Percentiles rank a stretch among this genome's conserved stretches.
These are phyloP conservation scores for Combretum micranthum DNA, from an alignment of 345 rosid genomes.

Conservation along the genomic window DNA sequence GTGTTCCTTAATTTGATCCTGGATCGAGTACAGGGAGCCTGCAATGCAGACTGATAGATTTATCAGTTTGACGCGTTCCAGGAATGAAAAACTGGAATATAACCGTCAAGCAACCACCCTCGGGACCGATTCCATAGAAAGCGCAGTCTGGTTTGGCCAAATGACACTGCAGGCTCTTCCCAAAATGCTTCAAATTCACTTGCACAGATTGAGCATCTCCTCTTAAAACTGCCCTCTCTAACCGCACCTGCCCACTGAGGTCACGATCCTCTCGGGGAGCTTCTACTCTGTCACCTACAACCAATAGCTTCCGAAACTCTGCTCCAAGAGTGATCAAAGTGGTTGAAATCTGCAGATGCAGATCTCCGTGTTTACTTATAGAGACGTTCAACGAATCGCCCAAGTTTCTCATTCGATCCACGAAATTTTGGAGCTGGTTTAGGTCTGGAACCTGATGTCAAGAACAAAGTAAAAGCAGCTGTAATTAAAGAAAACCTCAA, in stretches of 20 bases:
- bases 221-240: slow-evolving; percentile 60
- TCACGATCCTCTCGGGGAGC: slow-evolving; percentile 60
- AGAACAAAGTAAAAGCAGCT: too few species aligned
- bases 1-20: slow-evolving; percentile 28
- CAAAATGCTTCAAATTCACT: slow-evolving; percentile 74
- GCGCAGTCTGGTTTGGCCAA: slow-evolving; percentile 79
- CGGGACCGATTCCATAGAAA: slow-evolving; percentile 76
- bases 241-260: slow-evolving; percentile 64
- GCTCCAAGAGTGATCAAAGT: slow-evolving; percentile 79
- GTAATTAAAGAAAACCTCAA: too few species aligned
- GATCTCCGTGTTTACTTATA: slow-evolving; percentile 82
- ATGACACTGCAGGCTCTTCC: slow-evolving; percentile 86
- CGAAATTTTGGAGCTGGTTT: slow-evolving; percentile 76
- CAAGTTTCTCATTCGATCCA: slow-evolving; percentile 81
- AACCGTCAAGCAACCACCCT: slow-evolving; percentile 73
- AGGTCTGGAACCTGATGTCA: slow-evolving; percentile 52
- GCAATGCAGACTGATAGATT: slow-evolving; percentile 84
- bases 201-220: slow-evolving; percentile 83
- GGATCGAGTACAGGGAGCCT: slow-evolving; percentile 85
- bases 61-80: slow-evolving; percentile 72
- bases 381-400: slow-evolving; percentile 74
- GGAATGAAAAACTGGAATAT: slow-evolving; percentile 92
- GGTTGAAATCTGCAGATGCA: slow-evolving; percentile 73
- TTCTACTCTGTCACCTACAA: slow-evolving; percentile 71
- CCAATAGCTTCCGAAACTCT: slow-evolving; percentile 64